phyloP scores from a whole-genome alignment of 23 red algal species.

The Agarophyton chilense region DNA sequence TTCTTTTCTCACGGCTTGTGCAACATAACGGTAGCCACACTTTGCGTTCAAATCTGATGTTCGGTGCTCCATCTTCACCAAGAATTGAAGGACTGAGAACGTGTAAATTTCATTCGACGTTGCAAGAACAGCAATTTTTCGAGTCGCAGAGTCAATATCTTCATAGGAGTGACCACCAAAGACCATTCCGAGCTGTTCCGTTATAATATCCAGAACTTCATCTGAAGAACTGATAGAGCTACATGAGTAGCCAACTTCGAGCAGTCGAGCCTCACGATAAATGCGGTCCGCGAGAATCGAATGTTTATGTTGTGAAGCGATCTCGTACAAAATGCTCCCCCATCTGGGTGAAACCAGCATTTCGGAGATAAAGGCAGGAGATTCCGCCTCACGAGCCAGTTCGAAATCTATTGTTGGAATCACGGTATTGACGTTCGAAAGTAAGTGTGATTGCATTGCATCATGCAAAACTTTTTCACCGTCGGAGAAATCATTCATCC shows the following conservation, averaged over 20 bases:
- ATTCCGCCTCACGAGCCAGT: background rate
- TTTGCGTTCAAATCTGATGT: background rate
- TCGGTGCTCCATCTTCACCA: background rate
- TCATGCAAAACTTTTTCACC: constrained; percentile 5
- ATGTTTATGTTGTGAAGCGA: background rate
- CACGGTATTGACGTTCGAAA: constrained; percentile 9
- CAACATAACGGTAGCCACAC: background rate
- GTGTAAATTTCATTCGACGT: background rate
- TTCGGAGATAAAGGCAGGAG: background rate
- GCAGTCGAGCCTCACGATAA: background rate
- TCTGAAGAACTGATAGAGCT: background rate
- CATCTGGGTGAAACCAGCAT: background rate
- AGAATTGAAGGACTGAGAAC: background rate
- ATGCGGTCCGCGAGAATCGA: background rate
- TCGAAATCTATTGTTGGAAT: constrained; percentile 23
- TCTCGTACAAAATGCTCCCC: background rate
- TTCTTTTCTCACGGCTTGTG: background rate
- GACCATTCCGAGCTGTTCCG: background rate
- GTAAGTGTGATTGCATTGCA: constrained; percentile 1
- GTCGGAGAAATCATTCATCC: constrained; percentile 16
- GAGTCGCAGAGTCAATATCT: background rate
- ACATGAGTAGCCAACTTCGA: background rate
- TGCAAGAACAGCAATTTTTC: background rate
- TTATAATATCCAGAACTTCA: background rate
- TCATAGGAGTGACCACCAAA: background rate